Evolutionary conservation across 257 asterid species (phyloP).

Genomic region (Penstemon newberryi): DNA sequence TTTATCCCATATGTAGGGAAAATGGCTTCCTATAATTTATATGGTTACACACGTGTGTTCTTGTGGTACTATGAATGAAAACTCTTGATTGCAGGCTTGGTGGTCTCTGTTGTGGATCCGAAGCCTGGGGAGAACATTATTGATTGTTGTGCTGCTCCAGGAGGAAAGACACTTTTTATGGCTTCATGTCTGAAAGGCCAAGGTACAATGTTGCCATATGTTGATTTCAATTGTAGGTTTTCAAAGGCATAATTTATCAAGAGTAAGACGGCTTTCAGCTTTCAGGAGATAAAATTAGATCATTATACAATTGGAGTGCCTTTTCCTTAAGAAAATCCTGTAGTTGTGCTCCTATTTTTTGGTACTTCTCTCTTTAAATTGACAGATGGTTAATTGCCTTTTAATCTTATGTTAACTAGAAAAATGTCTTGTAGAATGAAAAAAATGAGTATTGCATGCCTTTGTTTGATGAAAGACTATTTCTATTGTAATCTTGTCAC

Average conservation of each 20-base stretch:
- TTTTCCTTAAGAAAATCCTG: slow-evolving; percentile 1
- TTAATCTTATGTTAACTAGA: not conserved
- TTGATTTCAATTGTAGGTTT: not conserved
- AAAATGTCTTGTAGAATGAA: not conserved
- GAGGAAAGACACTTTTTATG: slow-evolving; percentile 95
- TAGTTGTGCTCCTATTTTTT: not conserved
- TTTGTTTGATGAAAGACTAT: slow-evolving; percentile 5
- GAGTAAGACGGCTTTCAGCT: not conserved
- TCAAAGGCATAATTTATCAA: slow-evolving; percentile 1
- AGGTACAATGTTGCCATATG: slow-evolving; percentile 44
- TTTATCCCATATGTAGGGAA: slow-evolving; percentile 9
- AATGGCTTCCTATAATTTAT: not conserved
- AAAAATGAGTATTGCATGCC: not conserved
- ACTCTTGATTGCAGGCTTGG: slow-evolving; percentile 61
- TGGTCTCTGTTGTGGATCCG: slow-evolving; percentile 77
- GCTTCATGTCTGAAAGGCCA: slow-evolving; percentile 75
- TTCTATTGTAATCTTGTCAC: slow-evolving; percentile 13
- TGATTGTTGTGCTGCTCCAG: slow-evolving; percentile 99
- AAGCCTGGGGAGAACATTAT: slow-evolving; percentile 81
- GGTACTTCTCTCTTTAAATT: not conserved
- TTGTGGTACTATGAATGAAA: slow-evolving; percentile 7
- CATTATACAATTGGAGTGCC: not conserved
- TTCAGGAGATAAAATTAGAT: slow-evolving; percentile 2
- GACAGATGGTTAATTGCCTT: not conserved
- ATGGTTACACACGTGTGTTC: slow-evolving; percentile 2